Conservation (phyloP, 116 monocot genomes). For the Thalassia testudinum region DNA sequence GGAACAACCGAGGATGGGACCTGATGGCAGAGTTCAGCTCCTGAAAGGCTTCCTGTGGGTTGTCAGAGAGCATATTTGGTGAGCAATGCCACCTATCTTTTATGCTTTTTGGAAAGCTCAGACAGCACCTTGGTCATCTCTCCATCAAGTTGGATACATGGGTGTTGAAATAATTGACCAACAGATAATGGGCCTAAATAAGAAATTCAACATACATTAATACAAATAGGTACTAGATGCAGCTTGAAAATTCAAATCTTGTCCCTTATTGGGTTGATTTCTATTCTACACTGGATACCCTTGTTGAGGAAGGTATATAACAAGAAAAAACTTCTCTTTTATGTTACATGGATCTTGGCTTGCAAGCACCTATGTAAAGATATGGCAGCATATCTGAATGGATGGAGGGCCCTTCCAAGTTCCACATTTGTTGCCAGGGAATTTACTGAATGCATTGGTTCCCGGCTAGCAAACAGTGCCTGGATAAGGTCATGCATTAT, state of each 20-base stretch:
- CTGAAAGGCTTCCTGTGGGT: constrained; percentile 50
- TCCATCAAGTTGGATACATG: constrained; percentile 35
- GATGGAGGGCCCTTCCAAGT: constrained; percentile 44
- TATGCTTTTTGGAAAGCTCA: constrained; percentile 46
- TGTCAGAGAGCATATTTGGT: constrained; percentile 34
- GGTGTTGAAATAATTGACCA: constrained; percentile 32
- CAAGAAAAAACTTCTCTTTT: too few species aligned
- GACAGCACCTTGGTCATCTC: constrained; percentile 48
- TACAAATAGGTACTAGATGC: too few species aligned
- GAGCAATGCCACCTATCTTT: constrained; percentile 30
- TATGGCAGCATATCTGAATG: constrained; percentile 50
- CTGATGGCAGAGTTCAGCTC: constrained; percentile 55
- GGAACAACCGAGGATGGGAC: constrained; percentile 60
- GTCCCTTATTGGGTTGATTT: too few species aligned
- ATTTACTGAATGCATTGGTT: constrained; percentile 57
- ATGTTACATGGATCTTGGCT: constrained; percentile 68
- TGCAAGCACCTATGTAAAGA: constrained; percentile 77
- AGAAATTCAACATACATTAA: background rate
- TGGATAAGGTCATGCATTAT: constrained; percentile 1
- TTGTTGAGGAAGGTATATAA: too few species aligned
- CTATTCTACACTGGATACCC: too few species aligned
- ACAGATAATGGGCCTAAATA: constrained; percentile 40
- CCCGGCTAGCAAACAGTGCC: constrained; percentile 80
- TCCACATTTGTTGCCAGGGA: constrained; percentile 67
- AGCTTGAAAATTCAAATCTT: too few species aligned